Evolutionary conservation across 1,284 basidiomycete genomes (phyloP).

Genomic region (Chalciporus sp.): DNA sequence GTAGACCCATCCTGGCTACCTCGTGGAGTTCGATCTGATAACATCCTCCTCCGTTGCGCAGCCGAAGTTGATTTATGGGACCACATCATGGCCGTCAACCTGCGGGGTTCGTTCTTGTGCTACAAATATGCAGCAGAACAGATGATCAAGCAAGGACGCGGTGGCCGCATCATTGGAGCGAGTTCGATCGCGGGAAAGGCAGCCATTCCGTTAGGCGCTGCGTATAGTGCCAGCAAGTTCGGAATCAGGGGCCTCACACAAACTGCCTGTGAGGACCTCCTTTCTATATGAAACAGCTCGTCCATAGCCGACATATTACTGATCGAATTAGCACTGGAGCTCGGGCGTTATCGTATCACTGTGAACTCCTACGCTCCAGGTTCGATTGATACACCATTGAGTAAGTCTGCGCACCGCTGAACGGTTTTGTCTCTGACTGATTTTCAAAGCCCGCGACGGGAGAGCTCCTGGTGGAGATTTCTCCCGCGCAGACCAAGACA

Average conservation of each 20-base stretch:
- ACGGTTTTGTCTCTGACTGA: neutral
- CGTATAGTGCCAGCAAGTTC: slow-evolving; percentile 25
- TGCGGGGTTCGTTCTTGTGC: slow-evolving; percentile 30
- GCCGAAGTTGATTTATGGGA: slow-evolving; percentile 23
- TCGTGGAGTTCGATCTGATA: neutral
- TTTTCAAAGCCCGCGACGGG: neutral
- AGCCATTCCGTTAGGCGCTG: slow-evolving; percentile 3
- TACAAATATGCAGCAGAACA: slow-evolving; percentile 35
- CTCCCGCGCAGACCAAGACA: neutral
- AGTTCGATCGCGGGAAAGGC: slow-evolving; percentile 23
- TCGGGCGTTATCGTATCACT: slow-evolving; percentile 29
- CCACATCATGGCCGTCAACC: slow-evolving; percentile 26
- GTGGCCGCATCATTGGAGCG: slow-evolving; percentile 37
- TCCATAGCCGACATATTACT: neutral
- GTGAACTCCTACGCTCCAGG: slow-evolving; percentile 27
- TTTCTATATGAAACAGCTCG: neutral
- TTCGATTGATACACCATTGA: slow-evolving; percentile 16
- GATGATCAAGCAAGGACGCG: slow-evolving; percentile 36
- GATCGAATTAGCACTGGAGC: slow-evolving; percentile 29
- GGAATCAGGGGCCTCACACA: slow-evolving; percentile 24
- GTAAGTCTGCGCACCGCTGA: slow-evolving; percentile 8
- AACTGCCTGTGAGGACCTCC: neutral
- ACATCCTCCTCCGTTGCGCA: neutral
- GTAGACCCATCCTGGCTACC: neutral
- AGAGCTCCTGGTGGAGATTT: slow-evolving; percentile 9